Percentiles rank a stretch among this genome's conserved stretches.
These are phyloP conservation scores for Verticillium klebahnii DNA, from an alignment of 2,329 filamentous ascomycete genomes.

Conservation along the genomic window DNA sequence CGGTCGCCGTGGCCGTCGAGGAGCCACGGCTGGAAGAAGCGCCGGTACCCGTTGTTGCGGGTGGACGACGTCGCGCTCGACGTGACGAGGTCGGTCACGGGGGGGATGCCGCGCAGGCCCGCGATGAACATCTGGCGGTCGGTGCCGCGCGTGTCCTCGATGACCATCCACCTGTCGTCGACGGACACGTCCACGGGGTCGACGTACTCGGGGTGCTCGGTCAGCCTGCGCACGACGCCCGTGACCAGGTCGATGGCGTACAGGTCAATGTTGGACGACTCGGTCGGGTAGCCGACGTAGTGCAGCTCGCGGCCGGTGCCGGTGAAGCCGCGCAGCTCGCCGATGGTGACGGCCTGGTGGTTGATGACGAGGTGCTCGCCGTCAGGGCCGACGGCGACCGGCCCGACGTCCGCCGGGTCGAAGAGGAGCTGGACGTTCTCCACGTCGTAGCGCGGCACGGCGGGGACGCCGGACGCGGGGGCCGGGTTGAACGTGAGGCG, in stretches of 20 bases:
- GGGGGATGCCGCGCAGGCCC: constrained; percentile 30
- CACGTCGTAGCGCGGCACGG: too few species aligned
- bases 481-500: too few species aligned
- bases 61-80: constrained; percentile 25
- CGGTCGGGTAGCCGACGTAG: too few species aligned
- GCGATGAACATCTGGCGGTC: constrained; percentile 29
- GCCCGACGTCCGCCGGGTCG: too few species aligned
- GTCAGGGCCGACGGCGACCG: not conserved
- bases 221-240: constrained; percentile 30
- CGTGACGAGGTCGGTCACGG: constrained; percentile 27
- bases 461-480: too few species aligned
- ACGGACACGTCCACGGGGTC: constrained; percentile 33
- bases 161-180: constrained; percentile 31
- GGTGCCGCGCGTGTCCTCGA: constrained; percentile 32
- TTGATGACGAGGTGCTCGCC: constrained; percentile 18
- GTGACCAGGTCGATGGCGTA: too few species aligned
- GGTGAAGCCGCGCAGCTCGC: constrained; percentile 36
- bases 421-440: too few species aligned
- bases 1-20: constrained; percentile 36
- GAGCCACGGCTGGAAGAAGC: constrained; percentile 37
- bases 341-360: constrained; percentile 23
- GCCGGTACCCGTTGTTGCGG: constrained; percentile 34
- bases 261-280: too few species aligned
- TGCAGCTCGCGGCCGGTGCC: constrained; percentile 26
- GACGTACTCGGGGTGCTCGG: constrained; percentile 31